phyloP scores from a whole-genome alignment of 257 asterid species.

The Penstemon barbatus region DNA sequence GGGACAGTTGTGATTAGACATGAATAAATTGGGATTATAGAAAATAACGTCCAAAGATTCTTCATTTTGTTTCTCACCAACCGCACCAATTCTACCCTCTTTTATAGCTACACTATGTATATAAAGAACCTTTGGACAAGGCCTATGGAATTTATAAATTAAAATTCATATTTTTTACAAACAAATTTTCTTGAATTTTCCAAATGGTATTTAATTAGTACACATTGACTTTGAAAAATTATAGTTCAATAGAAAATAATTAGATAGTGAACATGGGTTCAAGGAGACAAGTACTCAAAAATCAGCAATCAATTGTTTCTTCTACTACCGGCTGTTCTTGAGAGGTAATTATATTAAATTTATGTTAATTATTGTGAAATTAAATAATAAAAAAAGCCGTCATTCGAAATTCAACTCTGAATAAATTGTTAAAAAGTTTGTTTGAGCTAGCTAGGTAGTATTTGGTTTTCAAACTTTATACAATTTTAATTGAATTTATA shows the following conservation, averaged over 20 bases:
- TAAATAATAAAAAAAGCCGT: too few species aligned
- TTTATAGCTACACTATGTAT: background rate
- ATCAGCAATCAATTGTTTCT: conserved; percentile 13
- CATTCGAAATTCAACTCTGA: too few species aligned
- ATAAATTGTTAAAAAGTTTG: too few species aligned
- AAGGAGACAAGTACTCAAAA: background rate
- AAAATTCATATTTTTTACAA: background rate
- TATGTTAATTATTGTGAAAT: too few species aligned
- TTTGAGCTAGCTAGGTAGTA: too few species aligned
- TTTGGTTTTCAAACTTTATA: too few species aligned
- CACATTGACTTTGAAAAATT: conserved; percentile 2
- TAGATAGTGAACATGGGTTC: background rate
- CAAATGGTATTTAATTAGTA: background rate
- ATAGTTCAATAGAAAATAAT: background rate
- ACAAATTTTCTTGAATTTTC: background rate
- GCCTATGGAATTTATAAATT: background rate
- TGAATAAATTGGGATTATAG: conserved; percentile 34
- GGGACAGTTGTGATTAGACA: conserved; percentile 28
- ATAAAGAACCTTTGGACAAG: conserved; percentile 20
- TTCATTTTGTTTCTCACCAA: conserved; percentile 44
- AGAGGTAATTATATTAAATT: too few species aligned
- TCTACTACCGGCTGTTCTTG: background rate
- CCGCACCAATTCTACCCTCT: conserved; percentile 35
- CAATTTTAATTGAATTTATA: too few species aligned
- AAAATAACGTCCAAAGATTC: conserved; percentile 28